These are phyloP conservation scores for Mucor plumbeus DNA, from an alignment of 371 early-diverging fungal genomes.

Conservation along the genomic window DNA sequence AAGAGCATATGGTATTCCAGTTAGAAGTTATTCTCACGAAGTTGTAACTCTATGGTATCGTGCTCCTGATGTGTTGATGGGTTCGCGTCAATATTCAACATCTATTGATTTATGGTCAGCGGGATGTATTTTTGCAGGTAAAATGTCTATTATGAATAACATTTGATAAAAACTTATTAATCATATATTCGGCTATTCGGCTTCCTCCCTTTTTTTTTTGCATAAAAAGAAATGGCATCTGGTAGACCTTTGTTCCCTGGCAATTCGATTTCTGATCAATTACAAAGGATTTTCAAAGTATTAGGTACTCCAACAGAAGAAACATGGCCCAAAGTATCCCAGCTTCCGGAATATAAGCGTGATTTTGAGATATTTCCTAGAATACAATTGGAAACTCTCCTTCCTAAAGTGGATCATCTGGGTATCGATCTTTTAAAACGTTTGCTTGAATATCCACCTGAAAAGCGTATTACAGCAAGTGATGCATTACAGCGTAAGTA, in stretches of 20 bases:
- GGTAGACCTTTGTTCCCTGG: conserved; percentile 98
- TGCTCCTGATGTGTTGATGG: conserved; percentile 99
- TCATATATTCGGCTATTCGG: not conserved
- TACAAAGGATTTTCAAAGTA: conserved; percentile 88
- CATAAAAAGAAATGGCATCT: conserved; percentile 73
- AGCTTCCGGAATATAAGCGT: conserved; percentile 89
- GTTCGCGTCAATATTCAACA: conserved; percentile 95
- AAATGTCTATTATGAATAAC: not conserved
- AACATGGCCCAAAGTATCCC: conserved; percentile 91
- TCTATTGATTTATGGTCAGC: conserved; percentile 99
- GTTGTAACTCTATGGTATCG: conserved; percentile 95
- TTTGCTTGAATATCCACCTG: conserved; percentile 76
- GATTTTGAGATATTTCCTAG: conserved; percentile 79
- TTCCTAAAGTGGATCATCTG: conserved; percentile 82
- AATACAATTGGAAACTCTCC: conserved; percentile 67
- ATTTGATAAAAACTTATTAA: not conserved
- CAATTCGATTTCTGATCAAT: conserved; percentile 86
- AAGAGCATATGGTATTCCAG: conserved; percentile 96
- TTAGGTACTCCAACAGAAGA: conserved; percentile 91
- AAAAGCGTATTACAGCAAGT: conserved; percentile 75
- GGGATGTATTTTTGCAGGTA: conserved; percentile 96
- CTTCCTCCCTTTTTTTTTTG: too few species aligned
- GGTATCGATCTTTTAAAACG: conserved; percentile 84
- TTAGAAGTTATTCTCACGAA: conserved; percentile 97
- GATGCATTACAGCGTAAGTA: conserved; percentile 72